Conservation (phyloP, 2,329 filamentous ascomycete genomes). For the Aspergillus sp. region DNA sequence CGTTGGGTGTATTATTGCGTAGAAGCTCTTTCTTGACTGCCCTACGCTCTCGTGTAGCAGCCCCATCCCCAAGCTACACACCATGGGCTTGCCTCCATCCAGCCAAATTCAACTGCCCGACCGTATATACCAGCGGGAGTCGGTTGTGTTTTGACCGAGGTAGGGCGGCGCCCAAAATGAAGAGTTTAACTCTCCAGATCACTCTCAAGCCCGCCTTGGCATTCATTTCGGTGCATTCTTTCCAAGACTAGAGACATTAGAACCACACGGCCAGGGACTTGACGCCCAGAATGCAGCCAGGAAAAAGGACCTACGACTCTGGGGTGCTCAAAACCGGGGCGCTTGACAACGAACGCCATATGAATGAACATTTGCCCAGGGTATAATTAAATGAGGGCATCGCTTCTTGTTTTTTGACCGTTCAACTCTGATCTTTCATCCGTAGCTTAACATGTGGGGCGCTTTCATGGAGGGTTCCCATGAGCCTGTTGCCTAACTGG, state of each 20-base stretch:
- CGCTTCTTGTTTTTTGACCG: background rate
- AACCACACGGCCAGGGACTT: background rate
- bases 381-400: conserved; percentile 1
- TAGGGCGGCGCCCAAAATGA: background rate
- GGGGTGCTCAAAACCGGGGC: background rate
- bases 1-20: background rate
- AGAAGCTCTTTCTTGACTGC: background rate
- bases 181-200: background rate
- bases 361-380: conserved; percentile 1
- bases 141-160: background rate
- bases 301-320: background rate
- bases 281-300: background rate
- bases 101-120: background rate
- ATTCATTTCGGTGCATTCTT: background rate
- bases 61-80: background rate
- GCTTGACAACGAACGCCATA: background rate
- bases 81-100: background rate
- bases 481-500: background rate
- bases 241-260: background rate
- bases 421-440: conserved; percentile 2
- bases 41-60: background rate
- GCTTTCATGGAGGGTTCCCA: conserved; percentile 1
- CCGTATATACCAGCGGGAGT: background rate
- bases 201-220: background rate
- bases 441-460: conserved; percentile 1